Evolutionary conservation across 805 yeast genomes (phyloP), one percentile per base, ranked within the genome.

Genomic region (Kluyveromyces wickerhamii): DNA sequence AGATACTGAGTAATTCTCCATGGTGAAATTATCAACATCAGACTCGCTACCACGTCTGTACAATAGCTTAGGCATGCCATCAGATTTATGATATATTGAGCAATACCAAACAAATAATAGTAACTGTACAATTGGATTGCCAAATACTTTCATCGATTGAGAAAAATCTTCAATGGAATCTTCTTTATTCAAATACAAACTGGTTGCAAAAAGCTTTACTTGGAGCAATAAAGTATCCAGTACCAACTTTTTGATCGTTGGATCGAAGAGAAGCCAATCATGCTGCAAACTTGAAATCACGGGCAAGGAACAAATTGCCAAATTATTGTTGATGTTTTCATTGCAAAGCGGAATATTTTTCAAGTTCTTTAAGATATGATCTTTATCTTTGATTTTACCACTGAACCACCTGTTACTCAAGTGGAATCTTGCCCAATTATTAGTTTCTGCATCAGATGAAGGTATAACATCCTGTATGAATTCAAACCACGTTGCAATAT

Each of bases 401-500:
- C n/a, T 20, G 20, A 34, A 34, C 32, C 32, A 34, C 11, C 27
- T 27, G 22, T 21, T 20, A 16, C 13, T 27, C n/a, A 34, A 11
- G 13, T 27, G 29, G 19, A 27, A 34, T 21, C 27, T 34, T 15
- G 19, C 32, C 27, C 27, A 27, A n/a, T 17, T 21, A 20, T 19
- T 10, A 9, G 12, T 27, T 6, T 14, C 21, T 15, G 19, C 7
- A 5, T 15, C 28, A 8, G n/a, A 7, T 18, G 15, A 8, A 10
- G 27, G 21, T 11, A 27, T 17, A 12, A 27, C 21, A 9, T 20
- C 27, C 21, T 39, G 39, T 8, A 51, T 33, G 24, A 49, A 46
- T 16, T 48, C 50, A 30, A 49, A 49, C 57, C 57, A 52, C 4
- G 52, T 43, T 2, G 48, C 34, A 29, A 49, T 48, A 35, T 48